Evolutionary conservation across 1,284 basidiomycete genomes (phyloP).

Genomic region (Marasmius oreades): DNA sequence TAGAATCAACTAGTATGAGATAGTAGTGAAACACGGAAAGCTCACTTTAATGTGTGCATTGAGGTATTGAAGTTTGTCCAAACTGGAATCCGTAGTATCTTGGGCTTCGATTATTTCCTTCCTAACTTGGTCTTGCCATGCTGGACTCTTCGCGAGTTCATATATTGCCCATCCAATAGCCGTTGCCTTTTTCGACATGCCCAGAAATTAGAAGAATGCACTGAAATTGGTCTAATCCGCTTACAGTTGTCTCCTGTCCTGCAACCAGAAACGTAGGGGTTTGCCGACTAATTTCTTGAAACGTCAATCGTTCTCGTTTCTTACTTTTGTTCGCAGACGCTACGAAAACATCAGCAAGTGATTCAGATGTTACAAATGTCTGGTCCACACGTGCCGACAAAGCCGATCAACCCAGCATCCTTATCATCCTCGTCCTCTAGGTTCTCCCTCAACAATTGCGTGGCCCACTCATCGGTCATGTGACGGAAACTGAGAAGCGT

Average conservation of each 20-base stretch:
- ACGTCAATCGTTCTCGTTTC: background rate
- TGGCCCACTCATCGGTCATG: too few relatives aligned
- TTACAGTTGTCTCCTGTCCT: background rate
- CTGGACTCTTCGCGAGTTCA: conserved; percentile 1
- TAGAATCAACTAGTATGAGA: background rate
- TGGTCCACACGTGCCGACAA: too few relatives aligned
- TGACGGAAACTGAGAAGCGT: too few relatives aligned
- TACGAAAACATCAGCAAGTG: too few relatives aligned
- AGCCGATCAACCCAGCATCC: too few relatives aligned
- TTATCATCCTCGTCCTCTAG: too few relatives aligned
- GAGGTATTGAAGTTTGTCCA: conserved; percentile 1
- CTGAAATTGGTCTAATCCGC: background rate
- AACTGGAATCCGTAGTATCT: background rate
- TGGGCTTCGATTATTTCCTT: background rate
- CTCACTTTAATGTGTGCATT: conserved; percentile 7
- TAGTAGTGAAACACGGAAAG: background rate
- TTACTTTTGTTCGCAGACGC: too few relatives aligned
- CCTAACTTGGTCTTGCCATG: conserved; percentile 3
- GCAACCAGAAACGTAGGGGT: background rate
- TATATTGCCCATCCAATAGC: conserved; percentile 2
- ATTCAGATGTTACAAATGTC: too few relatives aligned
- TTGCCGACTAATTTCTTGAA: background rate
- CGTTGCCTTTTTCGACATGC: background rate
- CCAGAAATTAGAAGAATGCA: background rate
- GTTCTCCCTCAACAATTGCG: too few relatives aligned